These are phyloP conservation scores for Persicaria tinctoria DNA, from an alignment of 148 eudicot species.

Conservation along the genomic window DNA sequence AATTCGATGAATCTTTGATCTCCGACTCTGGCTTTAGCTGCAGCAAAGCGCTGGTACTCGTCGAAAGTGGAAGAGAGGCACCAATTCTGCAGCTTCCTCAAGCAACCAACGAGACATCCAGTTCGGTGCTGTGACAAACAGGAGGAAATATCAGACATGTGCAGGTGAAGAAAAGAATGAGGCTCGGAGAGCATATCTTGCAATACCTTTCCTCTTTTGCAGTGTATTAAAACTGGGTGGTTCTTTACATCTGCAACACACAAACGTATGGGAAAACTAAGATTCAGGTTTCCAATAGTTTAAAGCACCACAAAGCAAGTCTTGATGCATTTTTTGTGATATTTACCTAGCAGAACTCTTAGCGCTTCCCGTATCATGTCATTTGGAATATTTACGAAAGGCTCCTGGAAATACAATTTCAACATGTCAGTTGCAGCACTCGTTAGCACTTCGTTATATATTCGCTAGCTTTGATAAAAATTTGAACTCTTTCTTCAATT, in stretches of 20 bases:
- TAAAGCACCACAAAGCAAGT: neutral
- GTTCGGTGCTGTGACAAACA: constrained; percentile 38
- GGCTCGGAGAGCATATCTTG: neutral
- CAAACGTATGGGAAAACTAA: neutral
- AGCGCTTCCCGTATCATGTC: constrained; percentile 69
- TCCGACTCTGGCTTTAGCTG: constrained; percentile 14
- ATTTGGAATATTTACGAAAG: constrained; percentile 82
- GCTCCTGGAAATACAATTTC: constrained; percentile 46
- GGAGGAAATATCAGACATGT: neutral
- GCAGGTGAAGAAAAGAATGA: neutral
- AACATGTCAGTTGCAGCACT: neutral
- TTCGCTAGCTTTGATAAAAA: neutral
- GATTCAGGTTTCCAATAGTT: neutral
- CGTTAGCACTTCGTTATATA: neutral
- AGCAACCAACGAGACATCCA: constrained; percentile 21
- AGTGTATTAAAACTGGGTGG: constrained; percentile 81
- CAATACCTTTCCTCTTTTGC: constrained; percentile 91
- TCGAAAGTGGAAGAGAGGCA: constrained; percentile 18
- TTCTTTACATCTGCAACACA: constrained; percentile 54
- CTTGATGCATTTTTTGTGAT: neutral
- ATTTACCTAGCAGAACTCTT: constrained; percentile 59
- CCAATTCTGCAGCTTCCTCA: constrained; percentile 21
- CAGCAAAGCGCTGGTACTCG: constrained; percentile 22
- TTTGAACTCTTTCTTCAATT: neutral
- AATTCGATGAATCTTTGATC: constrained; percentile 20